Base-by-base conservation (phyloP, 495 filamentous ascomycete genomes). In the Daldinia grandis region DNA sequence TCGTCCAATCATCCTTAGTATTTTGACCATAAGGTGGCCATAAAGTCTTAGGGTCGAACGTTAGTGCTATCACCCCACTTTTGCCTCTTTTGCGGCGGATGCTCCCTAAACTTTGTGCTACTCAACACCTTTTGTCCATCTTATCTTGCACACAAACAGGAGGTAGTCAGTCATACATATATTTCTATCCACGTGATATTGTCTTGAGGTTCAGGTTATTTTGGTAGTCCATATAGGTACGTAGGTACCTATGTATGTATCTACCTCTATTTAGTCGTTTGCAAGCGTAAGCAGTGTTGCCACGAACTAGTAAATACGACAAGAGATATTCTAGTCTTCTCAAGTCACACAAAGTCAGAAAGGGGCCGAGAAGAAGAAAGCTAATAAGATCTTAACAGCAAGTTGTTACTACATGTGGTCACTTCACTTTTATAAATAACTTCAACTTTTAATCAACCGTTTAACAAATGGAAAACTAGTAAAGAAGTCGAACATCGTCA, bases 1-100 rank as follows among this genome's bases (percentile, higher is more conserved):
- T 59, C 54, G 59, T 64, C 69, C 70, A 73, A 68, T 68, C 70
- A 65, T 58, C 51, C 28, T 68, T 51, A 40, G 53, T 14, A 9
- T 40, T 60, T 12, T 15, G n/a, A 33, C 53, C 51, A 53, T 40
- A 66, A 28, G 62, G 42, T 47, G 51, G 51, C 53, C 53, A 56
- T 30, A 35, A n/a, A 56, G 44, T 21, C 15, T 21, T 15, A 31
- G 33, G 35, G 37, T 72, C 63, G 64, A 72, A 67, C 61, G 64
- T 72, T 54, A 67, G 56, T 67, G 59, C 67, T 56, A 55, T 60
- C 59, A 67, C 59, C 69, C 69, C 64, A 68, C 69, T 50, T 33
- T 40, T 15, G 19, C 69, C 64, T 64, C 69, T 50, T 33, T 40
- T 15, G 19, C 42, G 37, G 30, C 37, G 47, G 60, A 57, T 64